A percentile compares a stretch with the other conserved stretches of the same genome.
Evolutionary conservation across 2,329 filamentous ascomycete species (phyloP).

Genomic region (Phialocephala sp.): DNA sequence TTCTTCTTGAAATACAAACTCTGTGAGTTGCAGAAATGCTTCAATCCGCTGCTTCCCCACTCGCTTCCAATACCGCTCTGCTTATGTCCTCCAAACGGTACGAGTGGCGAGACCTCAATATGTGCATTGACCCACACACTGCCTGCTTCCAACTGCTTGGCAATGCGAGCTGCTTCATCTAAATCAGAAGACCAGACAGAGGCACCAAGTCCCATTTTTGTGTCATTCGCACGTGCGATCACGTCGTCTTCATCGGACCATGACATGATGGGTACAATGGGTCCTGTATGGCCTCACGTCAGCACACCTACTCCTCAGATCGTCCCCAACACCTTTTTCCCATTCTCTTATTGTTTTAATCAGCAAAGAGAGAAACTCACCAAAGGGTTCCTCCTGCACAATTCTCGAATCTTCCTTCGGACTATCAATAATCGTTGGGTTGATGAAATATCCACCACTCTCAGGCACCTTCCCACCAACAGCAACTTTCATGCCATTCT

Average conservation of each 20-base stretch:
- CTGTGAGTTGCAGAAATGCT: constrained; percentile 32
- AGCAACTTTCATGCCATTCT: constrained; percentile 58
- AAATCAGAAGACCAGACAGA: constrained; percentile 64
- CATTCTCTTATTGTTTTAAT: not conserved
- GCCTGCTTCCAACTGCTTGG: constrained; percentile 59
- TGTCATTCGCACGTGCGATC: constrained; percentile 59
- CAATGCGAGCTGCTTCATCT: constrained; percentile 56
- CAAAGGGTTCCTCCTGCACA: constrained; percentile 65
- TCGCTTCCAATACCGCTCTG: constrained; percentile 42
- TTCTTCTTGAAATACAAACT: constrained; percentile 31
- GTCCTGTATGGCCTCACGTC: constrained; percentile 11
- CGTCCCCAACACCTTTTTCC: not conserved
- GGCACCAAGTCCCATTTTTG: constrained; percentile 58
- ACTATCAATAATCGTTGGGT: constrained; percentile 63
- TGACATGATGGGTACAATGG: constrained; percentile 19
- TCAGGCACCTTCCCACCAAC: constrained; percentile 48
- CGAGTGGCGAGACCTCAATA: constrained; percentile 52
- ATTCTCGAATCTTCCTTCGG: constrained; percentile 60
- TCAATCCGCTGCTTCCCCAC: constrained; percentile 30
- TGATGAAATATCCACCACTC: constrained; percentile 59
- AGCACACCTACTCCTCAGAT: not conserved
- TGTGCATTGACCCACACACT: constrained; percentile 66
- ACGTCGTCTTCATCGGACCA: constrained; percentile 50
- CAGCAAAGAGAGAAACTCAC: constrained; percentile 43
- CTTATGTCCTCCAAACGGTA: constrained; percentile 44